These are phyloP conservation scores for Rhinocladiella similis DNA, from an alignment of 2,329 filamentous ascomycete species.

Conservation along the genomic window DNA sequence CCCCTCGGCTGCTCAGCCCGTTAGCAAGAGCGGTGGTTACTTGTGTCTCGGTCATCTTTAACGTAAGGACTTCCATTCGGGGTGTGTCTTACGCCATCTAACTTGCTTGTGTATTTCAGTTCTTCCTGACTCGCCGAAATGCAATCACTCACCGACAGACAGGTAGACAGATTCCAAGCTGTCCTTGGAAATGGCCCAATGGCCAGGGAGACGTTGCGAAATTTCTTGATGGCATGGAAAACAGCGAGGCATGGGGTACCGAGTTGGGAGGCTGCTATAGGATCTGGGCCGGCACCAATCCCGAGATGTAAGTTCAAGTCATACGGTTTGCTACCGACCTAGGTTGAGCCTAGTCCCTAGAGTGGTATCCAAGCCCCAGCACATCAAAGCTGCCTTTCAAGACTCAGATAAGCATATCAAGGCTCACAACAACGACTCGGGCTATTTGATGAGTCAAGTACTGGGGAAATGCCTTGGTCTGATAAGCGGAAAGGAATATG, in stretches of 20 bases:
- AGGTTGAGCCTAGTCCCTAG: slow-evolving; percentile 23
- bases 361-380: slow-evolving; percentile 38
- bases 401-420: slow-evolving; percentile 49
- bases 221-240: slow-evolving; percentile 40
- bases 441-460: slow-evolving; percentile 42
- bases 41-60: too few species aligned
- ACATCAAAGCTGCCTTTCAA: slow-evolving; percentile 41
- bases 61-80: too few species aligned
- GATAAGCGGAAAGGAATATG: slow-evolving; percentile 37
- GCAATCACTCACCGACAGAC: background rate
- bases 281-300: slow-evolving; percentile 39
- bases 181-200: slow-evolving; percentile 38
- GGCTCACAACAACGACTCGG: slow-evolving; percentile 43
- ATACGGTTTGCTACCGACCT: too few species aligned
- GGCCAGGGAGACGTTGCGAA: slow-evolving; percentile 44
- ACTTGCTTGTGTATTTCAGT: too few species aligned
- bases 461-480: slow-evolving; percentile 48
- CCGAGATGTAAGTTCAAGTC: slow-evolving; percentile 40
- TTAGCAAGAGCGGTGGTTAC: too few species aligned
- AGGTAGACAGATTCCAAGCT: slow-evolving; percentile 18
- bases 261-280: slow-evolving; percentile 41
- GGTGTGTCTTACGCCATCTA: too few species aligned
- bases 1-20: too few species aligned
- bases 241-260: slow-evolving; percentile 36
- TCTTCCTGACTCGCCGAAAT: too few species aligned